A percentile compares a stretch with the other conserved stretches of the same genome.
phyloP scores from a whole-genome alignment of 768 basidiomycete genomes.

The Pleurotus giganteus region DNA sequence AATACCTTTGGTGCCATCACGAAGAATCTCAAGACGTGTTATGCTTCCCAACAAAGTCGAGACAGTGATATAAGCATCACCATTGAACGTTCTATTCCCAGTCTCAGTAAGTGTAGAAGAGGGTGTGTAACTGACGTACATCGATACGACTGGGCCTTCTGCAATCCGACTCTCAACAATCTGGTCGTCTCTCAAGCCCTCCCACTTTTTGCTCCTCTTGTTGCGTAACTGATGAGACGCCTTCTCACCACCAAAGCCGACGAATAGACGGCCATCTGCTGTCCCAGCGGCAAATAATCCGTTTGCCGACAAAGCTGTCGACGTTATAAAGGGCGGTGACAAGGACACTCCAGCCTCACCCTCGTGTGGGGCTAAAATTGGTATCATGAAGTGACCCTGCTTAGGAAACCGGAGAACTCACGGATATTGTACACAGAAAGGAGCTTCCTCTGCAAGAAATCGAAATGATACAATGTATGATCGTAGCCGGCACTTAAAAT shows the following conservation, averaged over 20 bases:
- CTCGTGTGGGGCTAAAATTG: too few species aligned
- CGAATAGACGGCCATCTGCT: slow-evolving; percentile 71
- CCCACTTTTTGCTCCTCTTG: slow-evolving; percentile 67
- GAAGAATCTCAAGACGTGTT: slow-evolving; percentile 44
- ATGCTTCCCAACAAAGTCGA: slow-evolving; percentile 65
- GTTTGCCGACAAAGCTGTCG: slow-evolving; percentile 51
- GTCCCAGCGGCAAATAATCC: slow-evolving; percentile 70
- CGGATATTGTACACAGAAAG: slow-evolving; percentile 62
- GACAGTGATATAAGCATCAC: slow-evolving; percentile 41
- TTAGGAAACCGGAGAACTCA: slow-evolving; percentile 20
- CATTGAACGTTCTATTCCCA: slow-evolving; percentile 46
- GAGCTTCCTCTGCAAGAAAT: slow-evolving; percentile 51
- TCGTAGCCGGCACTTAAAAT: slow-evolving; percentile 81
- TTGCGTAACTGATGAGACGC: slow-evolving; percentile 33
- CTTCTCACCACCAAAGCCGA: slow-evolving; percentile 68
- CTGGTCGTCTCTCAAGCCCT: slow-evolving; percentile 54
- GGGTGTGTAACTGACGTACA: slow-evolving; percentile 42
- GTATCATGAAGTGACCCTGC: slow-evolving; percentile 2
- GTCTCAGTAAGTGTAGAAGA: slow-evolving; percentile 4
- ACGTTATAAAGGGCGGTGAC: slow-evolving; percentile 75
- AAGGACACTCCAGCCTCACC: slow-evolving; percentile 51
- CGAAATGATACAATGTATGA: slow-evolving; percentile 63
- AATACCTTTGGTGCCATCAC: slow-evolving; percentile 36
- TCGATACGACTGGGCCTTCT: slow-evolving; percentile 70
- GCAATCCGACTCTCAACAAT: slow-evolving; percentile 50